Conservation (phyloP, 371 early-diverging fungal genomes). For the Batkoa obscura region DNA sequence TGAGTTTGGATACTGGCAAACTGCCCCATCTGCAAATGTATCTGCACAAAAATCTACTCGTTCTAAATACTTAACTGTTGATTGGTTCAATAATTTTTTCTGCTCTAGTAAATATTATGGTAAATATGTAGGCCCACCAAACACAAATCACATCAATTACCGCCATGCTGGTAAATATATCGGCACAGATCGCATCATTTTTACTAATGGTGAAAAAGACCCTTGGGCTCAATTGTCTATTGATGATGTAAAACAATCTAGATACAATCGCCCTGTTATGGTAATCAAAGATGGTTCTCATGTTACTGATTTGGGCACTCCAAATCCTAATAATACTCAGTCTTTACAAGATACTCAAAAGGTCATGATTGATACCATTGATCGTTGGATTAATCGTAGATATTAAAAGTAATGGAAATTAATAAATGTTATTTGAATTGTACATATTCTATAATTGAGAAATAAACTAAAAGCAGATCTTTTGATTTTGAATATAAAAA, state of each 20-base stretch:
- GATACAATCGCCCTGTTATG: not conserved
- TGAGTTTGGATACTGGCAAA: slow-evolving; percentile 47
- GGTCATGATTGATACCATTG: not conserved
- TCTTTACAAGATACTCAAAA: slow-evolving; percentile 6
- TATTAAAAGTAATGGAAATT: too few relatives aligned
- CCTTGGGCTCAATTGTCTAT: slow-evolving; percentile 4
- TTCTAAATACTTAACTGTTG: slow-evolving; percentile 1
- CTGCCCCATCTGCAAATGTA: slow-evolving; percentile 13
- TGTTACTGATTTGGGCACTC: slow-evolving; percentile 7
- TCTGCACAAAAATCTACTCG: not conserved
- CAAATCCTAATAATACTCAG: not conserved
- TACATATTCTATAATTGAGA: too few relatives aligned
- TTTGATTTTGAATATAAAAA: too few relatives aligned
- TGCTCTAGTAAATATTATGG: not conserved
- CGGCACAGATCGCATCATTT: slow-evolving; percentile 4
- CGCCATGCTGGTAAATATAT: not conserved
- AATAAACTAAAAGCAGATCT: too few relatives aligned
- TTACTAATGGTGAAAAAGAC: slow-evolving; percentile 4
- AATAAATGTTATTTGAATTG: too few relatives aligned
- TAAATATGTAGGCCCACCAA: slow-evolving; percentile 4
- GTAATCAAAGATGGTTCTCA: slow-evolving; percentile 9
- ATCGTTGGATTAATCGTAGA: slow-evolving; percentile 4
- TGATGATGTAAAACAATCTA: not conserved
- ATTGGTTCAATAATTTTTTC: slow-evolving; percentile 6
- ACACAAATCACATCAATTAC: not conserved